phyloP scores from a whole-genome alignment of 352 stramenopile species.

The Globisporangium mamillatum region DNA sequence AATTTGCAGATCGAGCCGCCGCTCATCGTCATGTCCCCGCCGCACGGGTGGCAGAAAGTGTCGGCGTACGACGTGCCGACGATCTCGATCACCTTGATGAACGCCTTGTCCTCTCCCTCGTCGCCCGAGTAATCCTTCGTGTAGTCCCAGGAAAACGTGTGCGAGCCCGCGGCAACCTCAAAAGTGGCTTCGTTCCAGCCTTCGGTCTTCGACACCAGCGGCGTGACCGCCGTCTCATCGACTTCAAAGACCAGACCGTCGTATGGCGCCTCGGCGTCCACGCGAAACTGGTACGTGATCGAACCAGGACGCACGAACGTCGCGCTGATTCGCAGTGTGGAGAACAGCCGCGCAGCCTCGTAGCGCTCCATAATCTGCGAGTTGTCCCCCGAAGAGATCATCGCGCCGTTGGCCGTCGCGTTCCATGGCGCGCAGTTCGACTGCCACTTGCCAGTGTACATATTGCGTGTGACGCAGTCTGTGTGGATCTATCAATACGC shows the following conservation, averaged over 20 bases:
- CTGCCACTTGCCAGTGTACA: conserved; percentile 74
- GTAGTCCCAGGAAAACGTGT: conserved; percentile 80
- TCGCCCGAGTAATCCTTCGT: conserved; percentile 78
- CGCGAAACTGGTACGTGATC: conserved; percentile 75
- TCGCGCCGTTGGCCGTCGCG: conserved; percentile 45
- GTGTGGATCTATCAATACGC: conserved; percentile 43
- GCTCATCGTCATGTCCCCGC: conserved; percentile 72
- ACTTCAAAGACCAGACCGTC: conserved; percentile 78
- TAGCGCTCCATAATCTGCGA: conserved; percentile 61
- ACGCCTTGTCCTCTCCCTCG: conserved; percentile 62
- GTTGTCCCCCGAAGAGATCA: conserved; percentile 73
- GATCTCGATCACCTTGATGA: conserved; percentile 77
- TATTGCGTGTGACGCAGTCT: conserved; percentile 73
- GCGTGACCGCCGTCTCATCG: conserved; percentile 52
- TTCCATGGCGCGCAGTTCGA: conserved; percentile 76
- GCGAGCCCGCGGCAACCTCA: conserved; percentile 48
- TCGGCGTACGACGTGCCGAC: conserved; percentile 79
- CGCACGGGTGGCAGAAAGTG: conserved; percentile 68
- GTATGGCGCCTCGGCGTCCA: conserved; percentile 71
- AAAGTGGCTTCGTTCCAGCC: conserved; percentile 68
- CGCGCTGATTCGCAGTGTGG: conserved; percentile 66
- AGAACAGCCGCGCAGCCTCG: conserved; percentile 66
- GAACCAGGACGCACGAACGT: conserved; percentile 72
- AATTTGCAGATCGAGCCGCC: conserved; percentile 77
- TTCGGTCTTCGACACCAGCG: conserved; percentile 59